Evolutionary conservation across 2,329 filamentous ascomycete genomes (phyloP).

Genomic region (Aschersonia sp.): DNA sequence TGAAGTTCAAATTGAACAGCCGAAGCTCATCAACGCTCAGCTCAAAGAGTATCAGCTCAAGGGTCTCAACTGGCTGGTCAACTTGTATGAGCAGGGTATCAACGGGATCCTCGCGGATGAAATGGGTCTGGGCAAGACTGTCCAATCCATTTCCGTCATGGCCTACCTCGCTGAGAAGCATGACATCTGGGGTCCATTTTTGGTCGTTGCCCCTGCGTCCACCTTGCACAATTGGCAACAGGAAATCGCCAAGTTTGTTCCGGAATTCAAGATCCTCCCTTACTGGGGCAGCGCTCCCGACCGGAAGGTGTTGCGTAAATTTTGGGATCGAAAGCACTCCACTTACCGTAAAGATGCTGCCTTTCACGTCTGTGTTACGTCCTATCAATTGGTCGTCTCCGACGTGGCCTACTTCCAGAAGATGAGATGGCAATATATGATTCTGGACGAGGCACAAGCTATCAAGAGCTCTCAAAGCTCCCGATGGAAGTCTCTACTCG

Average conservation of each 20-base stretch:
- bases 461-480: slow-evolving; percentile 98
- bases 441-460: slow-evolving; percentile 93
- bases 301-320: slow-evolving; percentile 91
- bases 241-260: slow-evolving; percentile 90
- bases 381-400: slow-evolving; percentile 91
- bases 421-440: slow-evolving; percentile 99
- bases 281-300: slow-evolving; percentile 96
- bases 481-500: slow-evolving; percentile 88
- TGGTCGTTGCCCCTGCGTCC: slow-evolving; percentile 91
- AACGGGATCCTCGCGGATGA: slow-evolving; percentile 97
- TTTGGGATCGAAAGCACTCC: slow-evolving; percentile 96
- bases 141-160: slow-evolving; percentile 99
- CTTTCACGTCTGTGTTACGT: slow-evolving; percentile 93
- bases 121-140: slow-evolving; percentile 98
- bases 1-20: slow-evolving; percentile 87
- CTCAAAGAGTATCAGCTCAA: slow-evolving; percentile 99
- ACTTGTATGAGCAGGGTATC: slow-evolving; percentile 98
- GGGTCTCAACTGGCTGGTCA: slow-evolving; percentile 98
- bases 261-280: slow-evolving; percentile 83
- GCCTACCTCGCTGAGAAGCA: slow-evolving; percentile 94
- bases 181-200: slow-evolving; percentile 95
- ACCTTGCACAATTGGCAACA: slow-evolving; percentile 99
- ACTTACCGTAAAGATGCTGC: slow-evolving; percentile 88
- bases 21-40: slow-evolving; percentile 82
- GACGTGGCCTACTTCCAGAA: slow-evolving; percentile 98